Conservation (phyloP, 441 rosid species). For the Jatropha podagrica region DNA sequence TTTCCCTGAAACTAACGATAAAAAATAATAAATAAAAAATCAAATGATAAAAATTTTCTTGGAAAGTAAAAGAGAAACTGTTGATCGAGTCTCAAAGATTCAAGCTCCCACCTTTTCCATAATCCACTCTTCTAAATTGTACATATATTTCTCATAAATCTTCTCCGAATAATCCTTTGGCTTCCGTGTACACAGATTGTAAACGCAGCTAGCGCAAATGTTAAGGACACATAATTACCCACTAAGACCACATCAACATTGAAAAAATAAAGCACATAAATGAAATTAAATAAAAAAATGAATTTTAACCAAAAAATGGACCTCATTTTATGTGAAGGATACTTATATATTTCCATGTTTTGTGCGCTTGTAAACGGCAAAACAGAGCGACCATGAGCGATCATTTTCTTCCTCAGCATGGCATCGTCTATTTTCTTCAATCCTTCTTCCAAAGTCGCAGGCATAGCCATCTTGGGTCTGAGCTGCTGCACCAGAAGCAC, state of each 20-base stretch:
- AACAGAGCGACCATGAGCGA: background rate
- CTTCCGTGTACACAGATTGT: constrained; percentile 25
- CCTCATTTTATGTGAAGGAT: constrained; percentile 16
- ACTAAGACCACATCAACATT: background rate
- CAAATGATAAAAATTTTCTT: no score
- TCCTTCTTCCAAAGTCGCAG: constrained; percentile 24
- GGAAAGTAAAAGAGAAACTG: background rate
- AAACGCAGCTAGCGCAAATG: constrained; percentile 27
- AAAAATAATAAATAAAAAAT: no score
- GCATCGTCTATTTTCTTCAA: constrained; percentile 10
- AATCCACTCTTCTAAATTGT: constrained; percentile 32
- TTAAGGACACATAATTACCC: constrained; percentile 21
- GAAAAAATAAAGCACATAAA: background rate
- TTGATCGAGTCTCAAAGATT: background rate
- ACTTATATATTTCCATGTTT: constrained; percentile 15
- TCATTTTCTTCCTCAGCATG: constrained; percentile 5
- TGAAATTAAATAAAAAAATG: background rate
- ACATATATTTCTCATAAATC: constrained; percentile 31
- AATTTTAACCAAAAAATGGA: background rate
- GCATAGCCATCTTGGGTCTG: constrained; percentile 7
- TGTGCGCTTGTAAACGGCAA: background rate
- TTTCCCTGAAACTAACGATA: no score
- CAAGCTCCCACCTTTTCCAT: constrained; percentile 24
- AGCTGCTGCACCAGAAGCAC: background rate
- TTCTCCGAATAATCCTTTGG: constrained; percentile 2